A percentile compares a stretch with the other conserved stretches of the same genome.
These are phyloP conservation scores for Phytopythium mirpurense DNA, from an alignment of 352 stramenopile species.

Conservation along the genomic window DNA sequence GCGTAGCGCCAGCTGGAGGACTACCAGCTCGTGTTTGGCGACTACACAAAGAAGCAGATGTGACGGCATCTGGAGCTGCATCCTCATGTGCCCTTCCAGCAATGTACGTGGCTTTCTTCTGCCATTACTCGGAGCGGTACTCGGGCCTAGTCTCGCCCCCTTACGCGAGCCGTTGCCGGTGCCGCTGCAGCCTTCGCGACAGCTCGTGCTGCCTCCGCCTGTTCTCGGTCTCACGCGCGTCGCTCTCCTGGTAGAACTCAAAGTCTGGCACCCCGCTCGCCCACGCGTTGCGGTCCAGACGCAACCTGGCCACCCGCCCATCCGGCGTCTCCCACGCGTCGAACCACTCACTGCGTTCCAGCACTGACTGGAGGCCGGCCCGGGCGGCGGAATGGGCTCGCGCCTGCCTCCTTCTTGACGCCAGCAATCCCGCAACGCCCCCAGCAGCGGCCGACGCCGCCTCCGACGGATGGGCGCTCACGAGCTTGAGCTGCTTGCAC, in stretches of 20 bases:
- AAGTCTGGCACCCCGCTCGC: constrained; percentile 41
- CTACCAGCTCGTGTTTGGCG: constrained; percentile 77
- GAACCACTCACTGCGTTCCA: constrained; percentile 20
- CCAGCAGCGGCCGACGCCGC: not conserved
- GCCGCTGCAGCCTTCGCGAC: constrained; percentile 19
- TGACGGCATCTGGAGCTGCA: constrained; percentile 13
- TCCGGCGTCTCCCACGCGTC: constrained; percentile 42
- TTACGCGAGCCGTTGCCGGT: constrained; percentile 8
- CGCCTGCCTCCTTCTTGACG: constrained; percentile 10
- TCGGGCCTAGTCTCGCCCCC: too few species aligned
- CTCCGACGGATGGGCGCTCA: not conserved
- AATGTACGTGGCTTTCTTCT: not conserved
- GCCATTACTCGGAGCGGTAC: too few species aligned
- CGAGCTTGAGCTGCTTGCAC: constrained; percentile 29
- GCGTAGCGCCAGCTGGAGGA: constrained; percentile 61
- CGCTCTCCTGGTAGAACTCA: constrained; percentile 34
- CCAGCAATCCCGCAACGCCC: not conserved
- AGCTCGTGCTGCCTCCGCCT: constrained; percentile 23
- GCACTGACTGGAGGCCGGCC: constrained; percentile 18
- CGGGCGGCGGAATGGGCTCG: constrained; percentile 11
- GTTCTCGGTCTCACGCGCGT: constrained; percentile 20
- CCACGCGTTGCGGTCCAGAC: constrained; percentile 30
- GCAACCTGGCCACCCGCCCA: constrained; percentile 32
- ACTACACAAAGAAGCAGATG: constrained; percentile 82
- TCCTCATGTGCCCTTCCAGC: not conserved